Percentiles rank a stretch among this genome's conserved stretches.
Evolutionary conservation across 768 basidiomycete genomes (phyloP).

Genomic region (Xerocomellus intermedius): DNA sequence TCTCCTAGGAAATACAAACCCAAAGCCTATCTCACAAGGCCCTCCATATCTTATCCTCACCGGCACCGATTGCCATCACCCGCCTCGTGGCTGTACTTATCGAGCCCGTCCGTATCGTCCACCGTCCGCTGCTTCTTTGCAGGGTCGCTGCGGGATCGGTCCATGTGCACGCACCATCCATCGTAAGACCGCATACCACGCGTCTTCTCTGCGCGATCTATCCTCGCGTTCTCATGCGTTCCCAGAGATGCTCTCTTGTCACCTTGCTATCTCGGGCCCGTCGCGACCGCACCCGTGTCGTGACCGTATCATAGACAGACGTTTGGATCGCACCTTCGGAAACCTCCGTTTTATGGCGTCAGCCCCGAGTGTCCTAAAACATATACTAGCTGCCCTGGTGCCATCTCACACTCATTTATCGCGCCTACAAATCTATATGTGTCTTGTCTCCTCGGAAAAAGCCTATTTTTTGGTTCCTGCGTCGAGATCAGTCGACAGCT

Average conservation of each 20-base stretch:
- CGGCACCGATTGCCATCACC: background rate
- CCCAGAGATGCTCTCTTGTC: conserved; percentile 4
- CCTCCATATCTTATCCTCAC: background rate
- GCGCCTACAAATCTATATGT: background rate
- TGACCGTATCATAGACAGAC: no score
- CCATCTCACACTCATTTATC: background rate
- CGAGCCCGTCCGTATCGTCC: background rate
- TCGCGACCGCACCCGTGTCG: background rate
- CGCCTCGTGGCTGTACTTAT: no score
- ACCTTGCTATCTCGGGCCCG: background rate
- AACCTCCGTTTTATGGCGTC: no score
- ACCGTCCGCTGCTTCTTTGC: background rate
- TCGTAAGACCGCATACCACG: background rate
- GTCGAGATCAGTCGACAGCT: conserved; percentile 53
- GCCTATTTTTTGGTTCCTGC: background rate
- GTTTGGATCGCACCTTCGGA: background rate
- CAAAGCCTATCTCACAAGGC: conserved; percentile 5
- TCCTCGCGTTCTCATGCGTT: background rate
- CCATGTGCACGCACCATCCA: no score
- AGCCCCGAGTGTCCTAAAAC: no score
- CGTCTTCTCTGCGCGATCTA: background rate
- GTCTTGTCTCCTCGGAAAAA: conserved; percentile 17
- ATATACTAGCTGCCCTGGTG: background rate
- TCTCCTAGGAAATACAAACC: conserved; percentile 27
- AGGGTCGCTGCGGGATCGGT: conserved; percentile 7